These are phyloP conservation scores for Monosporascus sp. DNA, from an alignment of 2,329 filamentous ascomycete species.

Conservation along the genomic window DNA sequence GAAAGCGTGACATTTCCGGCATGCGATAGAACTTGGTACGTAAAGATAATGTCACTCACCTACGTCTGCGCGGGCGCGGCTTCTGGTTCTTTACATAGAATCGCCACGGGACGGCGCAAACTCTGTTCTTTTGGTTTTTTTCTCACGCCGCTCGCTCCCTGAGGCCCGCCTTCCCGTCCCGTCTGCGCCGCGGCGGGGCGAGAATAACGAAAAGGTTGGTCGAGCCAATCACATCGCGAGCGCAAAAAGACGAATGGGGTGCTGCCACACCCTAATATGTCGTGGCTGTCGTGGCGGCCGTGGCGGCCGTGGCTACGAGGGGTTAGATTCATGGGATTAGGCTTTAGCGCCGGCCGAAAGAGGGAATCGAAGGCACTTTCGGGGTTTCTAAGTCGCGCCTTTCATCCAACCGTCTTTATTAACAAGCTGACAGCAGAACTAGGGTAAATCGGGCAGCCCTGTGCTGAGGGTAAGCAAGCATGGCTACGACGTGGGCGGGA, in stretches of 20 bases:
- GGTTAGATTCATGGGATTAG: too few relatives aligned
- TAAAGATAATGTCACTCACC: background rate
- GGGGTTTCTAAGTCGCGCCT: too few relatives aligned
- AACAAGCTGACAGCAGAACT: too few relatives aligned
- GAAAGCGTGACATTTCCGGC: background rate
- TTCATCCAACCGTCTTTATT: too few relatives aligned
- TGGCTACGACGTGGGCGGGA: too few relatives aligned
- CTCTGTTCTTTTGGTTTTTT: background rate
- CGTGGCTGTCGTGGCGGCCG: background rate
- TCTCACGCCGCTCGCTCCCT: background rate
- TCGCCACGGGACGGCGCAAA: background rate
- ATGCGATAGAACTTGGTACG: background rate
- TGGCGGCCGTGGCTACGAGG: background rate
- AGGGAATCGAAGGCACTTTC: too few relatives aligned
- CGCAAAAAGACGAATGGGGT: background rate
- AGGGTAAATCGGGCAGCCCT: too few relatives aligned
- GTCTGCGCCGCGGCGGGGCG: background rate
- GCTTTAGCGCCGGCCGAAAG: too few relatives aligned
- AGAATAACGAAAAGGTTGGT: background rate
- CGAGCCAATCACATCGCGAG: background rate
- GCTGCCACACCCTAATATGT: background rate
- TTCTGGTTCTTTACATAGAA: background rate
- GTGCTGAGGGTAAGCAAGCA: too few relatives aligned
- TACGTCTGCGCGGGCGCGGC: background rate
- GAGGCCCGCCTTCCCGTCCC: background rate